Evolutionary conservation across 345 rosid genomes (phyloP), one percentile per base, ranked within the genome.

Genomic region (Trapa incisa): DNA sequence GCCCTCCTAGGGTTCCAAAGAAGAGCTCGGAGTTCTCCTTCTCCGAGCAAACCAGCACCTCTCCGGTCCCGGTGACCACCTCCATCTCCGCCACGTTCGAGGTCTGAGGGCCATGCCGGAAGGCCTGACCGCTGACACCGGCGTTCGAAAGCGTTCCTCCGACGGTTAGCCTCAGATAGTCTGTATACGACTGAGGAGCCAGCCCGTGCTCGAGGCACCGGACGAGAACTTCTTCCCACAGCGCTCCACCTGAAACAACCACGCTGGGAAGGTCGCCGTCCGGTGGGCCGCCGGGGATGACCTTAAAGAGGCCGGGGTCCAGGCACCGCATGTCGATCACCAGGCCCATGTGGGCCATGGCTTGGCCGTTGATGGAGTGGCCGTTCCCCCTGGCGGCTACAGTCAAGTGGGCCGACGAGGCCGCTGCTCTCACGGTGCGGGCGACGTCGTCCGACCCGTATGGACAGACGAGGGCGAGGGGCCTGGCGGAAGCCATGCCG

Each of bases 131-230:
- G 22, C 86, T 65, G 22, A 82, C 76, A 62, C 88, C 86, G 0
- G 82, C 86, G 48, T 80, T 81, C 1, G 84, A 82, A 6, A 84
- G 79, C 13, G 86, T 80, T 37, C 84, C 83, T 1, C 86, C 86
- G 17, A 82, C 75, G 9, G 71, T 80, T 0, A 84, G 74, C 48
- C 76, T 68, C 74, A 80, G 72, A 29, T 80, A 82, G 54, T 84
- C 88, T 0, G 88, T 82, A 78, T 79, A 80, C 0, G 83, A 76
- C 6, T 72, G 71, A 8, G 84, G 86, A 37, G 84, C 61, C 52
- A 84, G 77, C 5, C 78, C 86, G 38, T 54, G 74, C 14, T 47
- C 47, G 22, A 79, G 41, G 1, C 79, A 67, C 0, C 62, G 72
- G 37, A 60, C 50, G 68, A 78, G 47, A 66, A 80, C 80, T 43